These are phyloP conservation scores for Zelonia costaricensis DNA, from an alignment of 208 protist species.

Conservation along the genomic window DNA sequence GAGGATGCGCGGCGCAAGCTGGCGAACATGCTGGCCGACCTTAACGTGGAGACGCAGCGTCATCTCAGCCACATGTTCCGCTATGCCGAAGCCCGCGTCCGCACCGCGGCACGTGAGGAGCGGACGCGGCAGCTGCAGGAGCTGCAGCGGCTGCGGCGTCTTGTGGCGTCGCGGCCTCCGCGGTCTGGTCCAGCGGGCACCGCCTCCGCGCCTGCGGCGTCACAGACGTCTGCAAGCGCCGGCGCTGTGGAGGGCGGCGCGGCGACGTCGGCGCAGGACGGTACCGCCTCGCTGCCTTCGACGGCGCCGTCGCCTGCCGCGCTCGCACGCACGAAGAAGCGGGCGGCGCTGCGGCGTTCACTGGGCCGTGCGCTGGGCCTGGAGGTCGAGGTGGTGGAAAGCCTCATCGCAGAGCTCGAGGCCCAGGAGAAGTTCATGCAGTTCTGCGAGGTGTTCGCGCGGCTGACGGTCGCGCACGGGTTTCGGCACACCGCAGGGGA, in stretches of 20 bases:
- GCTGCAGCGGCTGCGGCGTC: conserved; percentile 42
- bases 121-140: conserved; percentile 52
- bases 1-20: conserved; percentile 73
- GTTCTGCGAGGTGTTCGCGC: conserved; percentile 86
- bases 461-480: conserved; percentile 63
- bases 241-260: too few relatives aligned
- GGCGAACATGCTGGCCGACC: conserved; percentile 67
- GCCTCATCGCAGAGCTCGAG: conserved; percentile 59
- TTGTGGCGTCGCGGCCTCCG: conserved; percentile 9
- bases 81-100: conserved; percentile 69
- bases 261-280: neutral
- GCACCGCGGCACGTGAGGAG: conserved; percentile 50
- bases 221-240: too few relatives aligned
- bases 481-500: conserved; percentile 64
- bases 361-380: conserved; percentile 67
- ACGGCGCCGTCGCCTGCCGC: conserved; percentile 6
- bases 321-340: conserved; percentile 21
- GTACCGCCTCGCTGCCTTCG: neutral
- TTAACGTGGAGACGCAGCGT: conserved; percentile 77
- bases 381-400: conserved; percentile 64
- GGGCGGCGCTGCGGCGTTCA: conserved; percentile 36
- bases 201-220: neutral
- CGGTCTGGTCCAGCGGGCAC: neutral
- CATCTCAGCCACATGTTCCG: conserved; percentile 82
- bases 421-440: conserved; percentile 84